Evolutionary conservation across 345 rosid genomes (phyloP), one percentile per base, ranked within the genome.

Genomic region (Barbarea vulgaris): DNA sequence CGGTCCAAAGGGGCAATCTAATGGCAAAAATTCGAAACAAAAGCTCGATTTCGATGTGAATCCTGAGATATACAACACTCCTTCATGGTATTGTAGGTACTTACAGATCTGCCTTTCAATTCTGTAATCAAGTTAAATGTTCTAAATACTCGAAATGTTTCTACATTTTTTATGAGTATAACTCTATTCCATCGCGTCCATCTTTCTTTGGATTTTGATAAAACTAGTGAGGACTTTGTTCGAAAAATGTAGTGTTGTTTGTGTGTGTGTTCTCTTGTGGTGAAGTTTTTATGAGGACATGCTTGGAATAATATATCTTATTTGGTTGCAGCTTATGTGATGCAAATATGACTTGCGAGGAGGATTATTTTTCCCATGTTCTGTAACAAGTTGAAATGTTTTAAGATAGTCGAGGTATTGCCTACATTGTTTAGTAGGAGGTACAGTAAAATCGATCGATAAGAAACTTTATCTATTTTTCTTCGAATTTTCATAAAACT

Each of bases 1-100:
- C 31, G 94, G 95, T 56, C 91, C 95, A 1, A 91, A 89, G 80
- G 88, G 87, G 48, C 84, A 22, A 57, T 85, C 74, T 11, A 83
- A 81, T 56, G 37, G 37, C 7, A 8, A 31, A 0, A 17, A 17
- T 11, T 57, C 15, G 25, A 57, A 31, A 57, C 17, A 21, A 36
- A 1, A 58, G 14, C 8, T 9, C 9, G 42, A 18, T 57, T 57
- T 31, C 42, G 42, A 57, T 57, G 11, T 57, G 17, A 57, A 34
- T 59, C 28, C 2, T 1, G 64, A 36, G 46, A 22, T 39, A 14
- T 62, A 1, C 51, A 41, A 24, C 7, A 8, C 4, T 15, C 51
- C 50, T 61, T 61, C 51, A 14, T 61, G 50, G 66, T 14, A 36
- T 61, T 61, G 66, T 41, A 41, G 67, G 67, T 61, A 62, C 18